Evolutionary conservation across 495 filamentous ascomycete genomes (phyloP).

Genomic region (Amorphotheca resinae): DNA sequence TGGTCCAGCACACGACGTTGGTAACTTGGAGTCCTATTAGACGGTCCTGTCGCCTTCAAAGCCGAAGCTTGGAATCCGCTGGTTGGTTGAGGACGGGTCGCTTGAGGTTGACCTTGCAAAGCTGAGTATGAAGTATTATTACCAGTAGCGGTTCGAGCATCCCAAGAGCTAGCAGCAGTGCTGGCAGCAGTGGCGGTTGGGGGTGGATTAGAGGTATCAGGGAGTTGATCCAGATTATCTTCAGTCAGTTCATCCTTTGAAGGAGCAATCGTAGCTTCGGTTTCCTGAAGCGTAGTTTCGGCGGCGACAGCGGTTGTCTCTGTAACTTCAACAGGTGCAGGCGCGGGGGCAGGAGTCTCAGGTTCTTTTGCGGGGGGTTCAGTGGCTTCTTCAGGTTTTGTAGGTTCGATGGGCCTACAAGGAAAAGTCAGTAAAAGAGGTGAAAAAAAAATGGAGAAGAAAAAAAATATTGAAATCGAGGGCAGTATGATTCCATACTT

Average conservation of each 20-base stretch:
- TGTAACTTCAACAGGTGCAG: constrained; percentile 8
- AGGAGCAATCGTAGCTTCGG: constrained; percentile 44
- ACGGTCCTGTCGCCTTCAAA: constrained; percentile 54
- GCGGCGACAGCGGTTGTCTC: constrained; percentile 5
- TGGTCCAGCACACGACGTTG: constrained; percentile 82
- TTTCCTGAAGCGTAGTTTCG: constrained; percentile 31
- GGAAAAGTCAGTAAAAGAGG: constrained; percentile 4
- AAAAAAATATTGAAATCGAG: no score
- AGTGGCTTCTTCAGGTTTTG: constrained; percentile 11
- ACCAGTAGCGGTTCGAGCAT: constrained; percentile 42
- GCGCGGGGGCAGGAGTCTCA: constrained; percentile 10
- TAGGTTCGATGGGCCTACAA: constrained; percentile 10
- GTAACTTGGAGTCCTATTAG: constrained; percentile 56
- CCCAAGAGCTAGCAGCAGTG: constrained; percentile 73
- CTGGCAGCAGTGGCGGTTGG: constrained; percentile 79
- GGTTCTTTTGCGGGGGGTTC: constrained; percentile 14
- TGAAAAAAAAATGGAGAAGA: neutral
- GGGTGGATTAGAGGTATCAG: constrained; percentile 61
- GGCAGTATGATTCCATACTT: constrained; percentile 9
- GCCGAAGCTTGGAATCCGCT: constrained; percentile 61
- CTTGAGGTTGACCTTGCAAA: constrained; percentile 41
- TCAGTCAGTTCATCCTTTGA: constrained; percentile 82
- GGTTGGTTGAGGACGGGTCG: constrained; percentile 43
- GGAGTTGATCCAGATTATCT: constrained; percentile 79
- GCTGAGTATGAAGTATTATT: constrained; percentile 44